Base-by-base conservation (phyloP, 2,329 filamentous ascomycete species). In the Thielaviopsis euricoi region DNA sequence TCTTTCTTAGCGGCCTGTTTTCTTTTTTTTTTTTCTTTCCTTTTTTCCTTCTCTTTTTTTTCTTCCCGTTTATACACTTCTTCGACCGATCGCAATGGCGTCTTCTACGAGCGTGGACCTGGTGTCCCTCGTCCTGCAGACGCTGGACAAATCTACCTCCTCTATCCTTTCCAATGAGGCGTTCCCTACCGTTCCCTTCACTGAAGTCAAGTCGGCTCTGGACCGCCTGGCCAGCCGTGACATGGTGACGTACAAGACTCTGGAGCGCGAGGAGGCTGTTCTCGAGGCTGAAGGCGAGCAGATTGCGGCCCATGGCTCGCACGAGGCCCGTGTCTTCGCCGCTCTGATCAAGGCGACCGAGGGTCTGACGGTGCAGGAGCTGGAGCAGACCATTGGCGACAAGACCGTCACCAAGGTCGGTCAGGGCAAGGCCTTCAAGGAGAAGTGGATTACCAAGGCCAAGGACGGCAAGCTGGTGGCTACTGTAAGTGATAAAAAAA, bases 351-450 rank as follows among this genome's bases (percentile, higher is more conserved):
- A 79, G 63, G 83, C 85, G 29, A 69, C 89, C 63, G 89, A 91
- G 67, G 90, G 89, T 22, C 76, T 96, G 70, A 86, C 86, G 63
- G 85, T 97, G 61, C 74, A 79, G 63, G 87, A 91, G 63, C 74
- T 90, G 58, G 79, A 85, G 71, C 75, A 74, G 67, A 74, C 74
- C 57, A 82, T 91, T 63, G 85, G 86, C 58, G 82, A 86, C 70
- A 87, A 87, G 70, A 82, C 74, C 53, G 84, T 81, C 51, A 77
- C 84, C 54, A 91, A 88, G 73, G 76, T 96, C 61, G 93, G 93
- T n/a, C 86, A 93, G 69, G 89, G 89, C 65, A 95, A 93, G 74
- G 91, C 91, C 37, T 95, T 97, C 76, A 94, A 81, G 68, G 79
- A 83, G 70, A 85, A 83, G 68, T 86, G 82, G 83, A 85, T 86